These are phyloP conservation scores for Arachnomyces sp. DNA, from an alignment of 2,329 filamentous ascomycete genomes.

Conservation along the genomic window DNA sequence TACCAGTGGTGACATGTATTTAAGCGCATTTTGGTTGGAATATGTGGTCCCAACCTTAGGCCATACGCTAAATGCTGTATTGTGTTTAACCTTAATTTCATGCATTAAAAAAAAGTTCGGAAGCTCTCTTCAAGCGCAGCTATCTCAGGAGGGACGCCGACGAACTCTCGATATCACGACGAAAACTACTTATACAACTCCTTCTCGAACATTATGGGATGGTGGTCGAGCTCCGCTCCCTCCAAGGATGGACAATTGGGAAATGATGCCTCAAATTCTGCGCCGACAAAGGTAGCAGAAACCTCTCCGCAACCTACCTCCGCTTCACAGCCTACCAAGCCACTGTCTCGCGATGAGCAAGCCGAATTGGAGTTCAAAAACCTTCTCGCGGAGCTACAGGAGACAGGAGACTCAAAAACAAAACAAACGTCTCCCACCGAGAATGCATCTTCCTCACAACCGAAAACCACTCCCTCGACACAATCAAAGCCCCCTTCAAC, in stretches of 20 bases:
- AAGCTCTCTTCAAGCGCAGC: too few species aligned
- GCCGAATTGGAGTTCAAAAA: slow-evolving; percentile 49
- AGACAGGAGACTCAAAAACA: slow-evolving; percentile 17
- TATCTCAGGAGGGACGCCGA: neutral
- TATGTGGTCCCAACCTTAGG: too few species aligned
- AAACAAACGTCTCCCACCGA: slow-evolving; percentile 10
- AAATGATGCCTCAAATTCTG: slow-evolving; percentile 8
- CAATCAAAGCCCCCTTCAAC: slow-evolving; percentile 9
- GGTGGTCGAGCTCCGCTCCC: slow-evolving; percentile 35
- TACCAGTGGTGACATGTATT: too few species aligned
- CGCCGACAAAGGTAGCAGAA: slow-evolving; percentile 9
- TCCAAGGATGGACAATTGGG: slow-evolving; percentile 20
- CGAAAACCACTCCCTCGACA: slow-evolving; percentile 5
- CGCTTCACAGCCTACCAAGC: slow-evolving; percentile 18
- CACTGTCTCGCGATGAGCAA: slow-evolving; percentile 38
- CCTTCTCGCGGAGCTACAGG: slow-evolving; percentile 44
- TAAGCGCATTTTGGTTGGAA: too few species aligned
- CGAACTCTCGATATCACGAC: neutral
- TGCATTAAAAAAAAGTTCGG: too few species aligned
- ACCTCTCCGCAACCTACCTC: slow-evolving; percentile 8
- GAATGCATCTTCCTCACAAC: neutral
- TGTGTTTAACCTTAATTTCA: too few species aligned
- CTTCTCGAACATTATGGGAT: slow-evolving; percentile 33
- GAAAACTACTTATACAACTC: too few species aligned
- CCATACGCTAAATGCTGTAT: too few species aligned